Evolutionary conservation across 441 rosid species (phyloP).

Genomic region (Pelargonium australe): DNA sequence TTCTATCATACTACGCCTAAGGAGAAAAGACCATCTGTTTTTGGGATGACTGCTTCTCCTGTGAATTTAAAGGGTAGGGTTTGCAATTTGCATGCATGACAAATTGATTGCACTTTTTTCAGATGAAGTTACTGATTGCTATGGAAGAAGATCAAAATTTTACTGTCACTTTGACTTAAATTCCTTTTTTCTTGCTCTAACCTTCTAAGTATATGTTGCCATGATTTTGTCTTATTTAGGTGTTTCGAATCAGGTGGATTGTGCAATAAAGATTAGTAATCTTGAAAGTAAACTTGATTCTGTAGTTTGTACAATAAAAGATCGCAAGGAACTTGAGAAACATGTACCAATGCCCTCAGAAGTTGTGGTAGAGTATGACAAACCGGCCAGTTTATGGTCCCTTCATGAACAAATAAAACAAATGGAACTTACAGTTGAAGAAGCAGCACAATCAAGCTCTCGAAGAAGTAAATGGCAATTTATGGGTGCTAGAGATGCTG

Average conservation of each 20-base stretch:
- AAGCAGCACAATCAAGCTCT: conserved; percentile 85
- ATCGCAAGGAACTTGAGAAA: conserved; percentile 94
- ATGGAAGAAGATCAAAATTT: background rate
- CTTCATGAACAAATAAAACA: conserved; percentile 90
- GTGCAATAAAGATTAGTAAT: conserved; percentile 94
- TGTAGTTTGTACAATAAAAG: conserved; percentile 82
- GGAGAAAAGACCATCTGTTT: conserved; percentile 90
- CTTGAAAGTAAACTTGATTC: conserved; percentile 97
- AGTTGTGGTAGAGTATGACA: conserved; percentile 87
- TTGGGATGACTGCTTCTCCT: conserved; percentile 99
- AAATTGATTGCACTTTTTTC: conserved; percentile 10
- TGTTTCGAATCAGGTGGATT: conserved; percentile 95
- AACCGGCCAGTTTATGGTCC: conserved; percentile 94
- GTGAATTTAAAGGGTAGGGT: conserved; percentile 85
- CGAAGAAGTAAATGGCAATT: conserved; percentile 98
- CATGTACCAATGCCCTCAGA: conserved; percentile 98
- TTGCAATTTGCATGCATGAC: background rate
- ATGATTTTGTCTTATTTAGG: conserved; percentile 39
- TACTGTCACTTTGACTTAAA: background rate
- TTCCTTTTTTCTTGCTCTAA: conserved; percentile 6
- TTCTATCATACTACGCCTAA: conserved; percentile 87
- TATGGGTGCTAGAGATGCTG: conserved; percentile 99
- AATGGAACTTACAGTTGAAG: conserved; percentile 83
- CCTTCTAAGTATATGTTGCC: conserved; percentile 10
- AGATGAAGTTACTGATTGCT: conserved; percentile 13